Evolutionary conservation across 192 early-diverging fungal species (phyloP), one percentile per base, ranked within the genome.

Genomic region (Ramicandelaber brevisporus): DNA sequence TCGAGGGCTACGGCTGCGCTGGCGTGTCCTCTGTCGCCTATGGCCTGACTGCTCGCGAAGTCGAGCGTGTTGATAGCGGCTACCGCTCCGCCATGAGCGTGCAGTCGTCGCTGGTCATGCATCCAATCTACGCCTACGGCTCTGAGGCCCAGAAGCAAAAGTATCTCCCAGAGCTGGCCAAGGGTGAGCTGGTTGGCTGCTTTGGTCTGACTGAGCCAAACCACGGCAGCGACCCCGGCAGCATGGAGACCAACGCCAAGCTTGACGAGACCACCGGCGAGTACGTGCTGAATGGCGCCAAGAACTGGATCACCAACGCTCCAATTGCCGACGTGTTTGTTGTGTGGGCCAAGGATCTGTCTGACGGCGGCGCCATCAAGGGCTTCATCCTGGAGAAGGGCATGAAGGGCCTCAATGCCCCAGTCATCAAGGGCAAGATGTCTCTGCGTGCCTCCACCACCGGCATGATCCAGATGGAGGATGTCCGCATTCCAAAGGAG

Each of bases 291-390:
- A 77, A 65, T 30, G 92, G 92, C 3, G 62, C 69, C 55, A 98
- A 98, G 58, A 93, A 82, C 27, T 98, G 92, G 92, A 98, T 89
- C 50, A 90, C 92, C 34, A 97, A 97, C 64, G 83, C 83, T 19
- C 90, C 90, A 6, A 76, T 97, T 27, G 90, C 90, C 24, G 87
- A 93, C 30, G 73, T 93, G 14, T 90, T 89, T 61, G 61, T 97
- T 14, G 61, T 97, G 14, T 97, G 90, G 90, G 90, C 84, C 18
- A 90, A 85, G 55, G 63, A 65, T 25, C 41, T 40, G 25, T 46
- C 53, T 17, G 78, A 82, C 3, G 72, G 79, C 41, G 71, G 65
- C 33, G 38, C 45, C 31, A 93, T 97, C 43, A 70, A 79, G 29
- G 90, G 90, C 1, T 97, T 90, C 33, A 72, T 97, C 20, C 57